Base-by-base conservation (phyloP, 176 grass and related monocot genomes). In the Cenchrus purpureus region DNA sequence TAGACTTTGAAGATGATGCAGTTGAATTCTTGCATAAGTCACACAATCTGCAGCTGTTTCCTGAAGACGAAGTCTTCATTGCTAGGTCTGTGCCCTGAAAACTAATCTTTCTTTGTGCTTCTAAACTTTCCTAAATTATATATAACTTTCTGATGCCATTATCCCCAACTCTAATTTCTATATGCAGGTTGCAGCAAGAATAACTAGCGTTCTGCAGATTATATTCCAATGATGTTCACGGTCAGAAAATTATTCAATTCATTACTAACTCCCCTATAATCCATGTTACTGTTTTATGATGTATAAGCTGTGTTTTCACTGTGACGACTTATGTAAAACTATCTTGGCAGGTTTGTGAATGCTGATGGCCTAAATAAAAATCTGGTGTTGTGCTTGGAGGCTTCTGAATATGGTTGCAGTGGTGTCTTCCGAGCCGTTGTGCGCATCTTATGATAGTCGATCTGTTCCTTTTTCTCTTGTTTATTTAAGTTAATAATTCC, bases 41-140 rank as follows among this genome's bases (percentile, higher is more conserved):
- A 0, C 87, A 89, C 51, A 97, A 97, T 53, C 85, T 97, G 29
- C 82, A 88, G 85, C 56, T 94, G n/a, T 91, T 89, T 79, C 60
- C 86, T 65, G 92, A 94, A 82, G 92, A 97, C 12, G 83, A 89
- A 37, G 60, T 20, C 89, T 44, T 49, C 68, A 8, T 8, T 59
- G 3, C 32, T 0, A 78, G 78, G 85, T 87, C 6, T 57, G 67
- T 77, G 16, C 19, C 37, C 1, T 2, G 65, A 20, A 61, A 68
- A 55, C 40, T 66, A 6, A 68, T 32, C 16, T 12, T 22, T 84
- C 51, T 60, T 45, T 45, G 5, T 73, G 1, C 76, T 0, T 59
- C 13, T 60, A 15, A 50, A 2, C 12, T 25, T 73, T 40, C 1
- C 7, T 7, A 22, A 19, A 9, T 10, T 55, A 29, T 19, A 65